Base-by-base conservation (phyloP, 768 basidiomycete species). In the Kwoniella sp. region DNA sequence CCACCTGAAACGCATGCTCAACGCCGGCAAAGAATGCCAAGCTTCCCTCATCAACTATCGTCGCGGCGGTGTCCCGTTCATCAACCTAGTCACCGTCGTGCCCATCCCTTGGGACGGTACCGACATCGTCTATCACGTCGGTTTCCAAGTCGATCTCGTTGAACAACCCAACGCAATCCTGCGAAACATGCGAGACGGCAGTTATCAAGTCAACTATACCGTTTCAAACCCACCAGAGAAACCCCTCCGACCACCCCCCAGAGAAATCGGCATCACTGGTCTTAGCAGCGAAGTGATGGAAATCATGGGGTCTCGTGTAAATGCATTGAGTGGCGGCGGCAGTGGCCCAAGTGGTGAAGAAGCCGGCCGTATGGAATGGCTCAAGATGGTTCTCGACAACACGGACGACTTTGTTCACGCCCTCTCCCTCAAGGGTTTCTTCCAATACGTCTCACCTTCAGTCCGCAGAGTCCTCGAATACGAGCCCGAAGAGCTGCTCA, bases 111-210 rank as follows among this genome's bases (percentile, higher is more conserved):
- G 88, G 67, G 83, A 86, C 47, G 88, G 84, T 37, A 86, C 87
- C 58, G 88, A 94, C 49, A 84, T 90, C 44, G 87, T 86, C 9
- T 95, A 89, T 77, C 89, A 91, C 72, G 88, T 99, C 55, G 96
- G 96, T 0, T 98, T 99, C 83, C 93, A 99, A 80, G 90, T 96
- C 59, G 92, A 97, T 80, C 83, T 99, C 53, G 87, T 87, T 19
- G 87, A 89, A 72, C 92, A 94, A 81, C 92, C 92, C 1, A 87
- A 87, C 68, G 86, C 86, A 1, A 93, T 96, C 64, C 81, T 93
- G 57, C 85, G 89, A 68, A 90, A 88, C 77, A 83, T 93, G 57
- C 81, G 84, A 21, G 87, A 90, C 69, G 93, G 93, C 19, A 86
- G 85, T 33, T 92, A 92, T 79, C 80, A 87, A 60, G 85, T 86